These are phyloP conservation scores for Elaeis guineensis DNA, from an alignment of 176 grass and related monocot species.

Conservation along the genomic window DNA sequence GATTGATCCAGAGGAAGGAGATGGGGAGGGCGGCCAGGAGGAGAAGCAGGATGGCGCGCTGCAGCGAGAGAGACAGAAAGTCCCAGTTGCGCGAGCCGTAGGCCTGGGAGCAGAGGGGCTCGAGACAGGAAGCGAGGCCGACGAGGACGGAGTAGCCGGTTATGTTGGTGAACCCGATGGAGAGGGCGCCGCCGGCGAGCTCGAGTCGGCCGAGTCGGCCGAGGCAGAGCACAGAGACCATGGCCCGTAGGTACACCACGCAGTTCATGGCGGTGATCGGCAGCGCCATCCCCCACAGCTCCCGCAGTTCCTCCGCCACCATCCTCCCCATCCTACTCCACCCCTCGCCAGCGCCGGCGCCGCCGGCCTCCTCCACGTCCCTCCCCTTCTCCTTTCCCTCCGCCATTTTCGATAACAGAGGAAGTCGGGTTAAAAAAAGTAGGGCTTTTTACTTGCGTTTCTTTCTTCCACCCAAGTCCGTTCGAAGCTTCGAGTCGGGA, in stretches of 20 bases:
- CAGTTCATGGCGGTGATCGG: slow-evolving; percentile 87
- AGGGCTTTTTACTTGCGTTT: too few species aligned
- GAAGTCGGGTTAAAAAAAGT: too few species aligned
- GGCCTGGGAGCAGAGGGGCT: slow-evolving; percentile 78
- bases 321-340: neutral
- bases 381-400: too few species aligned
- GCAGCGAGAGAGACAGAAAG: slow-evolving; percentile 72
- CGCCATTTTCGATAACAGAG: too few species aligned
- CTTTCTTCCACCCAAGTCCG: too few species aligned
- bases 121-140: slow-evolving; percentile 78
- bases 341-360: neutral
- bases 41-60: slow-evolving; percentile 70
- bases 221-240: slow-evolving; percentile 89
- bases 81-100: slow-evolving; percentile 81
- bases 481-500: too few species aligned
- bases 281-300: slow-evolving; percentile 63
- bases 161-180: slow-evolving; percentile 96
- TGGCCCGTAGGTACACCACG: slow-evolving; percentile 83
- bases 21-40: slow-evolving; percentile 60
- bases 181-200: slow-evolving; percentile 89
- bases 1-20: slow-evolving; percentile 76
- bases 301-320: slow-evolving; percentile 41
- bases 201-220: slow-evolving; percentile 72
- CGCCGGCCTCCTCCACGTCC: too few species aligned
- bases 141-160: slow-evolving; percentile 91